phyloP scores from a whole-genome alignment of 1,284 basidiomycete species.

The Pyrrhoderma noxium region DNA sequence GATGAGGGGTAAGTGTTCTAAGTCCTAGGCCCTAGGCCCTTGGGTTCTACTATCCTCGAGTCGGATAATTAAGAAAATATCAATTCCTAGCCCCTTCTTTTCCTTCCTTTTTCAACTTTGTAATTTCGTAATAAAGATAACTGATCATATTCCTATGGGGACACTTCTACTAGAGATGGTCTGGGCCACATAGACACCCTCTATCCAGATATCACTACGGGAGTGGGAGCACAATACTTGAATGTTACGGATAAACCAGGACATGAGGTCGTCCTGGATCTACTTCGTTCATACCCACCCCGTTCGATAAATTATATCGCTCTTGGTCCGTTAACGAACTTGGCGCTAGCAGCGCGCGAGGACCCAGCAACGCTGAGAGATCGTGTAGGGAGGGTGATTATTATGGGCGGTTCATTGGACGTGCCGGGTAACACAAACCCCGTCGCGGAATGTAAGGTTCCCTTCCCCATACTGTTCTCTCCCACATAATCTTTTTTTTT shows the following conservation, averaged over 20 bases:
- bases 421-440: constrained; percentile 90
- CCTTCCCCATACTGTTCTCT: no score
- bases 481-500: no score
- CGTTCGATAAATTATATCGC: constrained; percentile 77
- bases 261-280: background rate
- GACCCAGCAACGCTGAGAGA: constrained; percentile 33
- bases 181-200: background rate
- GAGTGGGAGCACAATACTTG: background rate
- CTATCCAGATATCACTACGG: background rate
- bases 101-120: no score
- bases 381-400: constrained; percentile 67
- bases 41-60: no score
- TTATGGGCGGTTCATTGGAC: constrained; percentile 96
- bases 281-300: constrained; percentile 30
- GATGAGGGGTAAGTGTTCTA: constrained; percentile 58
- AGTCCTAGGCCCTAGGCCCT: no score
- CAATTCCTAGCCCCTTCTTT: no score
- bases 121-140: background rate
- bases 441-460: constrained; percentile 62
- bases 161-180: background rate
- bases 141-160: no score
- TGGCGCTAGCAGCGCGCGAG: constrained; percentile 54
- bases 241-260: constrained; percentile 69
- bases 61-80: background rate
- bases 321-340: constrained; percentile 84